A percentile compares a stretch with the other conserved stretches of the same genome.
These are phyloP conservation scores for Plasmodium gonderi DNA, from an alignment of 169 alveolate genomes.

Conservation along the genomic window DNA sequence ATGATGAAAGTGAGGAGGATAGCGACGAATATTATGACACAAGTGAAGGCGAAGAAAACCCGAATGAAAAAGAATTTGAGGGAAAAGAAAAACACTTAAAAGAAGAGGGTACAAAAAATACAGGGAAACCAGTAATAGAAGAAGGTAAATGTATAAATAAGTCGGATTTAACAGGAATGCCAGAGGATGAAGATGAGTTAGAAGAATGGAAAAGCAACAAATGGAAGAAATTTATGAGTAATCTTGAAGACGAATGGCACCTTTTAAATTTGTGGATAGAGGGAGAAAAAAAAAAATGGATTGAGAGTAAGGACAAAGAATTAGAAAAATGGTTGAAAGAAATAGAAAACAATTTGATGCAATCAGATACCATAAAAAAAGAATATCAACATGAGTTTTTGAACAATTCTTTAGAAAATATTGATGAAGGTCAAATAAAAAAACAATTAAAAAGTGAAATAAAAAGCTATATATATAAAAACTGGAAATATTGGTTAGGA, in stretches of 20 bases:
- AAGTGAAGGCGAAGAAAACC: background rate
- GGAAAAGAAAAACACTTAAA: background rate
- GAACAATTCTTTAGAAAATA: background rate
- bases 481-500: background rate
- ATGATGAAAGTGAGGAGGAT: background rate
- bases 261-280: conserved; percentile 21
- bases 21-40: background rate
- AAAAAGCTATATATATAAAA: background rate
- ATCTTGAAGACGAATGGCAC: conserved; percentile 24
- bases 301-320: background rate
- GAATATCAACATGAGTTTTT: background rate
- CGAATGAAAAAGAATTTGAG: background rate
- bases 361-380: background rate
- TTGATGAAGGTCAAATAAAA: background rate
- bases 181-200: background rate
- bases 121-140: background rate
- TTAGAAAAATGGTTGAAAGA: background rate
- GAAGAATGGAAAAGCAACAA: conserved; percentile 22
- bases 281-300: background rate
- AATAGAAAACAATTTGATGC: background rate
- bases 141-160: background rate
- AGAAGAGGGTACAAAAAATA: background rate
- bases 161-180: background rate
- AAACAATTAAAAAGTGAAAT: background rate
- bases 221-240: conserved; percentile 17